Evolutionary conservation across 208 protist species (phyloP), one percentile per base, ranked within the genome.

Genomic region (Leishmania guyanensis): DNA sequence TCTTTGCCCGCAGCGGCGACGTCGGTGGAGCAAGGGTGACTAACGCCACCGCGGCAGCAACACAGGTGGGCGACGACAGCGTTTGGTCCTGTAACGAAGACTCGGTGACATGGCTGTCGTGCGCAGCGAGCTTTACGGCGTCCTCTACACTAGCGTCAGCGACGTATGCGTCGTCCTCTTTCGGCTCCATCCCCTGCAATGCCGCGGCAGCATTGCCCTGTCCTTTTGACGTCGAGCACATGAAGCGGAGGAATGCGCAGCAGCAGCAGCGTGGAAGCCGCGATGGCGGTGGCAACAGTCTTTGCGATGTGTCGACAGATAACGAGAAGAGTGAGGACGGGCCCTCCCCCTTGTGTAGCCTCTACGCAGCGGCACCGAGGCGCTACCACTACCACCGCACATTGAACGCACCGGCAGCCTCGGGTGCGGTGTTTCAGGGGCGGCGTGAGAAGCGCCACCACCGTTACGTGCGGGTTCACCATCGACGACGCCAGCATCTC

Each of bases 381-480:
- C 77, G 73, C 16, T 83, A 56, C 36, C 78, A 86, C 66, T 86
- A 80, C 58, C 83, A 86, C 79, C 64, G 54, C 20, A 71, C 66
- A 70, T 8, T 70, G 78, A 29, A 50, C 62, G 14, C 29, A 75
- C 29, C 68, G 46, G 36, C 78, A 51, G 56, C 53, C 16, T 12
- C 75, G 20, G 16, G 14, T 9, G 33, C 75, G 75, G 46, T 72
- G 53, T 20, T 17, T 53, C 20, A 43, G 64, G 22, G 46, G 62
- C 50, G 62, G 46, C 77, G 82, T 3, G 77, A 75, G 66, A 83
- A 80, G 82, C 68, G 76, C 3, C 81, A 85, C 48, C 84, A 89
- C 70, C 86, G 82, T 51, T 85, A 85, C 79, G 83, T 86, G 8
- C 73, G 79, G 17, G 82, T 83, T 16, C 86, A 85, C 60, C 86